These are phyloP conservation scores for Phytophthora fragariae DNA, from an alignment of 352 stramenopile genomes.

Conservation along the genomic window DNA sequence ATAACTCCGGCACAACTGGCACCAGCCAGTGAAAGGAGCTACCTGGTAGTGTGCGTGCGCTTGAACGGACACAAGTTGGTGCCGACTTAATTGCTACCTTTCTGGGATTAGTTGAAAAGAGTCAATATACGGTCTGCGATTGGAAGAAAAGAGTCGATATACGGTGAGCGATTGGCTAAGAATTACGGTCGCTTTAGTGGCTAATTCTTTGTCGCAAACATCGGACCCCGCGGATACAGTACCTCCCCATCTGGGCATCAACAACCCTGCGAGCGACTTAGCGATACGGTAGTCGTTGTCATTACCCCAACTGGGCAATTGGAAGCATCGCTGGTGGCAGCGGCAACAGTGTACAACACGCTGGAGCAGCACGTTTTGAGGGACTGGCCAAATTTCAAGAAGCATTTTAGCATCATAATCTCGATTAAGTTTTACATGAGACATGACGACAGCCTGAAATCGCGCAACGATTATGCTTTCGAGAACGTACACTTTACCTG, in stretches of 20 bases:
- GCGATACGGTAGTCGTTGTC: slow-evolving; percentile 7
- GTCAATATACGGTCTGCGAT: background rate
- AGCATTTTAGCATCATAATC: slow-evolving; percentile 3
- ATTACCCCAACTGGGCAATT: background rate
- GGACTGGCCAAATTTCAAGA: background rate
- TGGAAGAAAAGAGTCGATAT: too few relatives aligned
- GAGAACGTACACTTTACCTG: slow-evolving; percentile 7
- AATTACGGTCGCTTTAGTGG: slow-evolving; percentile 1
- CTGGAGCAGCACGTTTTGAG: background rate
- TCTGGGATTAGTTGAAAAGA: slow-evolving; percentile 7
- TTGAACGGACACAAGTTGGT: slow-evolving; percentile 20
- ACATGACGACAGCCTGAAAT: slow-evolving; percentile 7
- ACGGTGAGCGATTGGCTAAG: slow-evolving; percentile 10
- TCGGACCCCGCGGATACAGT: slow-evolving; percentile 8
- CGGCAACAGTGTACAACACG: background rate
- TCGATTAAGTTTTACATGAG: slow-evolving; percentile 24
- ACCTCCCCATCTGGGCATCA: slow-evolving; percentile 9
- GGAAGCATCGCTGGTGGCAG: background rate
- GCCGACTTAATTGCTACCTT: slow-evolving; percentile 6
- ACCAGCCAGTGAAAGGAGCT: background rate
- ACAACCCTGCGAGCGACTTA: slow-evolving; percentile 21
- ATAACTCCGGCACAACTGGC: background rate
- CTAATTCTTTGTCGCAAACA: slow-evolving; percentile 18
- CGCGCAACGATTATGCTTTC: background rate
- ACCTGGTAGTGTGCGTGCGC: background rate